A percentile compares a stretch with the other conserved stretches of the same genome.
These are phyloP conservation scores for Danielia oregonensis DNA, from an alignment of 805 yeast species.

Conservation along the genomic window DNA sequence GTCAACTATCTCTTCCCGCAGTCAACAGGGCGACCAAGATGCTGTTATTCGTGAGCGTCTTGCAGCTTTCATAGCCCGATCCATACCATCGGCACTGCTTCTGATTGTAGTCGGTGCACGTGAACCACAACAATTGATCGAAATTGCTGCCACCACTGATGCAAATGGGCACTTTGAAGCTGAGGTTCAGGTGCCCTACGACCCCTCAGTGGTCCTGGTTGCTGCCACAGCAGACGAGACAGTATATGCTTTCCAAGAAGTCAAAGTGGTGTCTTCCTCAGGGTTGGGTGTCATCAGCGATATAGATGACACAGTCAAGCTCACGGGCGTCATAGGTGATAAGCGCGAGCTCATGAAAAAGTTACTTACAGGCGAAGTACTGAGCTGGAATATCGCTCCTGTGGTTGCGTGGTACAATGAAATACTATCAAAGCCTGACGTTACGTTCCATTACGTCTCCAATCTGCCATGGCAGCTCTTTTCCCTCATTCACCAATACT, in stretches of 20 bases:
- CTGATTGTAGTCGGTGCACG: conserved; percentile 55
- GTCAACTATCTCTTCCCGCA: conserved; percentile 8
- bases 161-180: conserved; percentile 61
- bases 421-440: conserved; percentile 41
- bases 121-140: conserved; percentile 23
- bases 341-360: conserved; percentile 79
- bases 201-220: conserved; percentile 58
- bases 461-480: conserved; percentile 93
- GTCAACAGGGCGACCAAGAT: conserved; percentile 26
- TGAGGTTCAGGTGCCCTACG: conserved; percentile 50
- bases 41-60: conserved; percentile 59
- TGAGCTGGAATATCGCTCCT: conserved; percentile 69
- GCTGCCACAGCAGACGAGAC: conserved; percentile 45
- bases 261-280: conserved; percentile 34
- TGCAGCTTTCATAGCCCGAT: conserved; percentile 64
- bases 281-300: conserved; percentile 83
- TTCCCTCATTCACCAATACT: conserved; percentile 54
- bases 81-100: conserved; percentile 55
- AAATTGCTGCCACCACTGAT: conserved; percentile 48
- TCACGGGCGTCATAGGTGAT: conserved; percentile 87
- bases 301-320: conserved; percentile 89
- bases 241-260: conserved; percentile 44
- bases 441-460: conserved; percentile 87
- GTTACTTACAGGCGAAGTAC: conserved; percentile 63
- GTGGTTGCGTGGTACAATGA: conserved; percentile 68